phyloP scores from a whole-genome alignment of 2,329 filamentous ascomycete species.

The Exophiala dermatitidis region DNA sequence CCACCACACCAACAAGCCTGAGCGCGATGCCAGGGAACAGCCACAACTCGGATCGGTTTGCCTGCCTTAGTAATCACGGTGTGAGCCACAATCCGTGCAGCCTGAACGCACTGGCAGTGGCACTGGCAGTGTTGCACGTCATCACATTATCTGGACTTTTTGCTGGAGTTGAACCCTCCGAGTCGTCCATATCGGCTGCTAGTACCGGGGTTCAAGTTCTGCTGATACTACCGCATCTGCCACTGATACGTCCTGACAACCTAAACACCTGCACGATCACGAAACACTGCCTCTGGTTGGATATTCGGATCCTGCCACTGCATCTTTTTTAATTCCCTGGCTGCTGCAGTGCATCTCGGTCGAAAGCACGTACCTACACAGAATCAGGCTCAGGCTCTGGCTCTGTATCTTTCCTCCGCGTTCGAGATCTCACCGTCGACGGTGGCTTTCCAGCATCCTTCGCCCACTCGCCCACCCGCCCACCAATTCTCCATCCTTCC shows the following conservation, averaged over 20 bases:
- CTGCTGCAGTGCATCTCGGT: constrained; percentile 1
- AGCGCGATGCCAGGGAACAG: too few species aligned
- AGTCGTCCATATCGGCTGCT: too few species aligned
- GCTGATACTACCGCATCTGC: constrained; percentile 1
- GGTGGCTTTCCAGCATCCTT: neutral
- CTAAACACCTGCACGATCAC: constrained; percentile 13
- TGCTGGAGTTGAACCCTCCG: too few species aligned
- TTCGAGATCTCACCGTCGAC: neutral
- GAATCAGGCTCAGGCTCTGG: neutral
- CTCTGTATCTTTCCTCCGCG: neutral
- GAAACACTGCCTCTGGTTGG: constrained; percentile 19
- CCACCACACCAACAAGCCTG: too few species aligned
- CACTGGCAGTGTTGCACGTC: too few species aligned
- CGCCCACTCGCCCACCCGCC: too few species aligned
- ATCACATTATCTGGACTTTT: too few species aligned
- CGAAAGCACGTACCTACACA: neutral
- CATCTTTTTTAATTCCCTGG: neutral
- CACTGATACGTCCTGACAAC: neutral
- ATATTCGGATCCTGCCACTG: constrained; percentile 7
- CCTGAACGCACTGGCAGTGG: too few species aligned
- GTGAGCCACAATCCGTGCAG: too few species aligned
- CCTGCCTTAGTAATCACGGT: too few species aligned
- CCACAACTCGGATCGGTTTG: too few species aligned
- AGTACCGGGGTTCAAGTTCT: neutral
- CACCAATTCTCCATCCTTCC: neutral